phyloP scores from a whole-genome alignment of 495 filamentous ascomycete species.

The Neurospora hispaniola region DNA sequence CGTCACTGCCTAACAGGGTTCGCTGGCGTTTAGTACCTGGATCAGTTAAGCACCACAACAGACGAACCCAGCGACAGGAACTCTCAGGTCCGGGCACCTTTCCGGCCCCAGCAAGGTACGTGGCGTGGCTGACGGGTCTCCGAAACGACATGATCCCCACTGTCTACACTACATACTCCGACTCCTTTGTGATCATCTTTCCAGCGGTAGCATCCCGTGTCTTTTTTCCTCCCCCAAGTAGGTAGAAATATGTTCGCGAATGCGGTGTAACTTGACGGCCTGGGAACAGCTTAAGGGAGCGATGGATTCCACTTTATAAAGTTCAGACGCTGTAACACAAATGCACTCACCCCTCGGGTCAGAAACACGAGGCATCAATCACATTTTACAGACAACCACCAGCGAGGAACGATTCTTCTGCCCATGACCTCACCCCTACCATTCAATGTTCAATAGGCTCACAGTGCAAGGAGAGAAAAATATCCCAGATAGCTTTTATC shows the following conservation, averaged over 20 bases:
- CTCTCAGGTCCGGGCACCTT: neutral
- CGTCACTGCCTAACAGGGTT: neutral
- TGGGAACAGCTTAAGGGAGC: neutral
- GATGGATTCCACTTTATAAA: neutral
- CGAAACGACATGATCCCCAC: neutral
- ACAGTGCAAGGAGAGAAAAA: neutral
- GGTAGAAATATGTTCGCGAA: neutral
- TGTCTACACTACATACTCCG: neutral
- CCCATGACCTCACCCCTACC: neutral
- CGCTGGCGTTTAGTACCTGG: neutral
- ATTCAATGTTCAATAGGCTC: neutral
- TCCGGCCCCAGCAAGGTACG: neutral
- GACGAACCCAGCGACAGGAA: neutral
- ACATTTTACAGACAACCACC: neutral
- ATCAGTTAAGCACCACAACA: neutral
- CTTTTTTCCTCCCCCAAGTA: neutral
- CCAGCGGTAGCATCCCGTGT: neutral
- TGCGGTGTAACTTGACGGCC: neutral
- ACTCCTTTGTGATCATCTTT: neutral
- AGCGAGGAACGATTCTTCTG: neutral
- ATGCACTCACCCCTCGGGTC: neutral
- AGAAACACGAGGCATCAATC: neutral
- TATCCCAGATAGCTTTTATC: neutral
- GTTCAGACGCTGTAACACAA: neutral
- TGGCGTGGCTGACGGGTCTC: neutral